phyloP scores from a whole-genome alignment of 2,329 filamentous ascomycete species.

The Coniochaeta sp. region DNA sequence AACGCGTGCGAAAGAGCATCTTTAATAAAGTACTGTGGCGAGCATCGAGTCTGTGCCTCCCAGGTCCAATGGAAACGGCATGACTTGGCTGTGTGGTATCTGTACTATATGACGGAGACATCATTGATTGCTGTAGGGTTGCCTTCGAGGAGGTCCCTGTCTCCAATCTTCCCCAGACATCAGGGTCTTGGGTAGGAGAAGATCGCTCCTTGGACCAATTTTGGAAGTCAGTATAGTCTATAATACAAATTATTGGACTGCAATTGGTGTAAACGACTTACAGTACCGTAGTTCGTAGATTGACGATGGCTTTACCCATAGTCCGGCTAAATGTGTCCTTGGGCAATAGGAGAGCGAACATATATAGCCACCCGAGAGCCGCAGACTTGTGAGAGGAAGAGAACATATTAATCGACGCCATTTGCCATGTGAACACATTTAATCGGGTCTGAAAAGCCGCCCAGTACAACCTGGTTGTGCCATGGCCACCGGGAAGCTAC shows the following conservation, averaged over 20 bases:
- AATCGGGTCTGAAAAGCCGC: neutral
- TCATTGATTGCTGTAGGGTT: slow-evolving; percentile 3
- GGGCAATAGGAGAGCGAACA: neutral
- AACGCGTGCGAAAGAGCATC: neutral
- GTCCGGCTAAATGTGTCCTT: slow-evolving; percentile 1
- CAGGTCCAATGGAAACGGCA: neutral
- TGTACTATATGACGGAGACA: slow-evolving; percentile 2
- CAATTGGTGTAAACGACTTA: neutral
- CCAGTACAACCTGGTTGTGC: neutral
- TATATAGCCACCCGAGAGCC: neutral
- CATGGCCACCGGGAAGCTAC: neutral
- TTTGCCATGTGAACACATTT: neutral
- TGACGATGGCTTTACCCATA: neutral
- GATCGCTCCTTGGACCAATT: neutral
- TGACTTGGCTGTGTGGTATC: neutral
- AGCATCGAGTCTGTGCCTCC: neutral
- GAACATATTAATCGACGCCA: neutral
- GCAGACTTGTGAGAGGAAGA: neutral
- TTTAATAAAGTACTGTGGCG: slow-evolving; percentile 1
- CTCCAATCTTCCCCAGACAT: neutral
- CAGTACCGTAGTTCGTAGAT: neutral
- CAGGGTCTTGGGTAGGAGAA: neutral
- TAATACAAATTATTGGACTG: neutral
- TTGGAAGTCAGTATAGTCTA: neutral
- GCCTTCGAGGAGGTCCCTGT: neutral